Evolutionary conservation across 1,284 basidiomycete species (phyloP), one percentile per base, ranked within the genome.

Genomic region (Peniophora sp.): DNA sequence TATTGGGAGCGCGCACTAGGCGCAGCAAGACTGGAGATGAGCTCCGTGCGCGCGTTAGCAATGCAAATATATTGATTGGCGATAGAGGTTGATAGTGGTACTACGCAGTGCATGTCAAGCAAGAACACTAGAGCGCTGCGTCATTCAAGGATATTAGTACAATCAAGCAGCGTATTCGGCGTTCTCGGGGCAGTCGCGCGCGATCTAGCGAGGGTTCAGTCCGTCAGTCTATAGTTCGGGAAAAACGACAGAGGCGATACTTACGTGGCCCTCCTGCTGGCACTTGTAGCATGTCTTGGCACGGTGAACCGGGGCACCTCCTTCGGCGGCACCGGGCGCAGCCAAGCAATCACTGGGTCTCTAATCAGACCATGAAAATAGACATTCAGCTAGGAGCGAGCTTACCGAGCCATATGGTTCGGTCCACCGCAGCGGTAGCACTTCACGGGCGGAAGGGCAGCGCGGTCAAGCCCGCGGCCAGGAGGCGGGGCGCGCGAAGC

Each of bases 211-310:
- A 3, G 10, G 20, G 18, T 6, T 24, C 2, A 35, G 3, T 24
- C 20, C 36, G n/a, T 17, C n/a, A n/a, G 39, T 10, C 35, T 9
- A 22, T 15, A n/a, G 15, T n/a, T n/a, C 39, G 39, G 9, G 8
- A 41, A 8, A 41, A 15, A 6, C 8, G 27, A 20, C 46, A 32
- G 51, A 22, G 22, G 12, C 23, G 18, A 47, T 34, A 67, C 77
- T 62, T 60, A 92, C 88, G 73, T 92, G 89, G 55, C 89, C 88
- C 65, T 87, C 84, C 64, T 85, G 80, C 62, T 88, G 84, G 62
- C 89, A 92, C 63, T 88, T 89, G 70, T 88, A 92, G 65, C 89
- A 92, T 43, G 83, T 88, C 71, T 87, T 90, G 58, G 66, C 79
- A 68, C 79, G 86, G 66, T 76, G 80, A 37, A 69, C 67, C 18